Evolutionary conservation across 2,329 filamentous ascomycete species (phyloP), one percentile per base, ranked within the genome.

Genomic region (Phyllosticta citrichinensis): DNA sequence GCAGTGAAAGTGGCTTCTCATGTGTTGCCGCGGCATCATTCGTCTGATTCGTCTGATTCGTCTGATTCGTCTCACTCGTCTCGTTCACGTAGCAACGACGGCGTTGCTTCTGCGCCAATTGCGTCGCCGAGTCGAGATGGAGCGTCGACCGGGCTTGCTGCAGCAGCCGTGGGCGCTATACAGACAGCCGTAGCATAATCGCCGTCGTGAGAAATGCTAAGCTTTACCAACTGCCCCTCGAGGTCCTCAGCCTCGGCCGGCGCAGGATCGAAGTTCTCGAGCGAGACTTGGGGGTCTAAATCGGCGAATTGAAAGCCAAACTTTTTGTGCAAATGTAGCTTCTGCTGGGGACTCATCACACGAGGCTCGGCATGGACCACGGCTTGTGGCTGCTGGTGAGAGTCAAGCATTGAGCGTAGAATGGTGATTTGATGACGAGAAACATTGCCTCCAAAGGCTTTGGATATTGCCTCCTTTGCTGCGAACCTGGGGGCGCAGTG

Each of bases 151-250:
- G 19, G n/a, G 6, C 6, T 17, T 5, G n/a, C 17, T 1, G 40
- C 14, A 6, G 40, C 14, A 47, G 17, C 40, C 14, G 40, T 47
- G 14, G 40, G 40, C 6, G 55, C 60, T 33, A 62, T 27, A 24
- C 60, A 62, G 17, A 87, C 79, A 6, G 87, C 88, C 20, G 82
- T 86, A 10, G 91, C 91, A 74, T 91, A 96, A 8, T 90, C 87
- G 1, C 83, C 86, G 72, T 97, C 92, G 71, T 97, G 92, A 68
- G 88, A 94, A 67, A 97, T 95, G 63, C 87, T 93, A 53, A 96
- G 71, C 68, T 83, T 79, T 14, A 86, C 90, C 56, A 84, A 77
- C 65, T 84, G 81, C 1, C 71, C 72, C 6, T 72, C 66, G 12
- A 71, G 8, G 62, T 58, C 40, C 64, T 56, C 9, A 67, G 35